Evolutionary conservation across 2,329 filamentous ascomycete genomes (phyloP).

Genomic region (Pseudophaeomoniella oleicola): DNA sequence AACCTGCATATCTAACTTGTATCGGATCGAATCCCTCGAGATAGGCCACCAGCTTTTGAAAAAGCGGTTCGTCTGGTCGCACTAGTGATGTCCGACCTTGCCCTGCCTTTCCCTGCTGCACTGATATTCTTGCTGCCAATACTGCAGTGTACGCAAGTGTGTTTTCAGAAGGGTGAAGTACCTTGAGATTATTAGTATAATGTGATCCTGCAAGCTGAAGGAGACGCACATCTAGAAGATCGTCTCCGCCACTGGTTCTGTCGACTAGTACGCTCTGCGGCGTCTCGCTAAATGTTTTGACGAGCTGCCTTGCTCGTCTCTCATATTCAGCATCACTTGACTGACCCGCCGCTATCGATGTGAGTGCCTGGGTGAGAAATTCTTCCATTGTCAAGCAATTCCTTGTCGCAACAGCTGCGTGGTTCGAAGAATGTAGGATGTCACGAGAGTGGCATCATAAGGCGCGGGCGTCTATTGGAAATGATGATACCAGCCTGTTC

Average conservation of each 20-base stretch:
- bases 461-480: no score
- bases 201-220: slow-evolving; percentile 4
- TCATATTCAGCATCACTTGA: slow-evolving; percentile 28
- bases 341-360: slow-evolving; percentile 9
- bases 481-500: no score
- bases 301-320: slow-evolving; percentile 13
- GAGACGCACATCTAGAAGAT: slow-evolving; percentile 19
- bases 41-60: slow-evolving; percentile 34
- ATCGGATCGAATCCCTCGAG: slow-evolving; percentile 37
- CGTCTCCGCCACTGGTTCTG: not conserved
- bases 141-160: slow-evolving; percentile 44
- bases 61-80: slow-evolving; percentile 29
- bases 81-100: slow-evolving; percentile 23
- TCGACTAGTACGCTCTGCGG: slow-evolving; percentile 4
- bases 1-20: slow-evolving; percentile 28
- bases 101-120: slow-evolving; percentile 18
- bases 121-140: slow-evolving; percentile 32
- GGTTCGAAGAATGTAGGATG: no score
- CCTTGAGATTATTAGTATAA: slow-evolving; percentile 9
- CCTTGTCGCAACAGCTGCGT: no score
- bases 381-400: not conserved
- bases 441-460: not conserved
- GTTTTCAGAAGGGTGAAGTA: slow-evolving; percentile 42
- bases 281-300: slow-evolving; percentile 12
- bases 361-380: not conserved